A percentile compares a stretch with the other conserved stretches of the same genome.
phyloP scores from a whole-genome alignment of 768 basidiomycete genomes.

The Xerocomellus intermedius region DNA sequence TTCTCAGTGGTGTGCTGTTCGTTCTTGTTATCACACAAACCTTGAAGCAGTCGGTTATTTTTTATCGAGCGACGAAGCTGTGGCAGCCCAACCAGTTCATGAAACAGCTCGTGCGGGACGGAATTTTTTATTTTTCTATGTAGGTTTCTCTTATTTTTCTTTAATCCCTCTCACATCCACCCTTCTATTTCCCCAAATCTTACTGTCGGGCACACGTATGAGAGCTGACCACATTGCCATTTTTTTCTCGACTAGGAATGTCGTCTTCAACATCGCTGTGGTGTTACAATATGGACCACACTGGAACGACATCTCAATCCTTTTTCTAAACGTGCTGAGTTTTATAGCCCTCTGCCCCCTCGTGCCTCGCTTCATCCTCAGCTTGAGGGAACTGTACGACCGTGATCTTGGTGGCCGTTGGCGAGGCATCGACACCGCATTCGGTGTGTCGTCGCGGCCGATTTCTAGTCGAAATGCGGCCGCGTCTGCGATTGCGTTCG shows the following conservation, averaged over 20 bases:
- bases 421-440: not conserved
- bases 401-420: not conserved
- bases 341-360: not conserved
- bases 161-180: no score
- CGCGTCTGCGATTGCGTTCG: not conserved
- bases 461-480: not conserved
- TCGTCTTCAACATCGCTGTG: not conserved
- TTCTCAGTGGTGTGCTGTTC: not conserved
- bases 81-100: slow-evolving; percentile 3
- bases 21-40: not conserved
- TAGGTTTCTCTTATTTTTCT: no score
- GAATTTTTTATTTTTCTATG: slow-evolving; percentile 1
- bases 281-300: not conserved
- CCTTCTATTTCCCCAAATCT: not conserved
- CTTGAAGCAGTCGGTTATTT: not conserved
- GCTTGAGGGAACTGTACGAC: not conserved
- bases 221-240: not conserved
- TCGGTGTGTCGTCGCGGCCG: not conserved
- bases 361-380: not conserved
- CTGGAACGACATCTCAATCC: no score
- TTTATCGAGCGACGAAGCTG: not conserved
- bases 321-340: not conserved
- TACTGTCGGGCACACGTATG: not conserved
- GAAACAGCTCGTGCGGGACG: not conserved
- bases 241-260: not conserved